Conservation (phyloP, 768 basidiomycete species). For the Suillus clintonianus region DNA sequence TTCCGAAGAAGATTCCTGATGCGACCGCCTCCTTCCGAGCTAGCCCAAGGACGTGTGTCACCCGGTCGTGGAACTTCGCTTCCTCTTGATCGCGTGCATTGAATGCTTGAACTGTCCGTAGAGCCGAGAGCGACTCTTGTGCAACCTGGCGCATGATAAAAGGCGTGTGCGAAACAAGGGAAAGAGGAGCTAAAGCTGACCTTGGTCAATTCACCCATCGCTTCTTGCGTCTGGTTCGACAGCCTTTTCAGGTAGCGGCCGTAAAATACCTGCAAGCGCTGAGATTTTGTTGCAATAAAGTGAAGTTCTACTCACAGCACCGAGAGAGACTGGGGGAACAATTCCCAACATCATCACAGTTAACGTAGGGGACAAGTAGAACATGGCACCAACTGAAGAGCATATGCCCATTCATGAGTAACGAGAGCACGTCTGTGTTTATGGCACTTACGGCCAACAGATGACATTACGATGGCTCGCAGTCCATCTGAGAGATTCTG, state of each 20-base stretch:
- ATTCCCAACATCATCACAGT: constrained; percentile 92
- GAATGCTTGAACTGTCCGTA: constrained; percentile 89
- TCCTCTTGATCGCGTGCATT: constrained; percentile 83
- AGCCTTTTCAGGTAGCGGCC: constrained; percentile 93
- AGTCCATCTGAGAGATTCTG: constrained; percentile 80
- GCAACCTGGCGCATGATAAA: constrained; percentile 55
- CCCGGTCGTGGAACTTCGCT: constrained; percentile 67
- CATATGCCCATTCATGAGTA: not conserved
- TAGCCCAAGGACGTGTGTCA: constrained; percentile 67
- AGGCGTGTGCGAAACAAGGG: not conserved
- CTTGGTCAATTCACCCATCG: constrained; percentile 94
- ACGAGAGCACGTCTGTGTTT: not conserved
- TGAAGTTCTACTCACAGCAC: constrained; percentile 55
- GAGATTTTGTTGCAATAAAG: constrained; percentile 11
- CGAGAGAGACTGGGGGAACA: constrained; percentile 85
- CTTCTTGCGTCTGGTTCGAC: constrained; percentile 90
- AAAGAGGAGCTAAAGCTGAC: constrained; percentile 18
- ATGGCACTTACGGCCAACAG: constrained; percentile 77
- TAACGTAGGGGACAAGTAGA: constrained; percentile 85
- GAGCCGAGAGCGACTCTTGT: constrained; percentile 84
- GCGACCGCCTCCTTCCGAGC: constrained; percentile 88
- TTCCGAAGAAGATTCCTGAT: constrained; percentile 90
- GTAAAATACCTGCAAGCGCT: constrained; percentile 76
- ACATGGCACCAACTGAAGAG: constrained; percentile 84
- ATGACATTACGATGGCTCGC: constrained; percentile 87